Evolutionary conservation across 305 asterid species (phyloP), one percentile per base, ranked within the genome.

Genomic region (Plantago lanceolata): DNA sequence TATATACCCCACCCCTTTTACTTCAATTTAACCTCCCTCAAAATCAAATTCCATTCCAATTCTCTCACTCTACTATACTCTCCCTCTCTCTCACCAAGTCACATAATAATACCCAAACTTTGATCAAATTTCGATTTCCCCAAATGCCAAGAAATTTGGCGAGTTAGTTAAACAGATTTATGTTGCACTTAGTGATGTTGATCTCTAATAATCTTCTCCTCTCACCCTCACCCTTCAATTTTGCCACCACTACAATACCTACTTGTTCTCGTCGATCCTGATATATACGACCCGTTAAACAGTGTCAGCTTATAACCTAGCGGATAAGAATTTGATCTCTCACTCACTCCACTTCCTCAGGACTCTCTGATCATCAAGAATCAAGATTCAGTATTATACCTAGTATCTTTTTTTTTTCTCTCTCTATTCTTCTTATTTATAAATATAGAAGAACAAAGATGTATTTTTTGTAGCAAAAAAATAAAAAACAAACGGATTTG

Each of bases 301-400:
- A 24, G 28, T 24, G 28, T n/a, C n/a, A 24, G 28, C 28, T 24
- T 3, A 24, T 24, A 24, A 24, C 28, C 28, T 15, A 33, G 66
- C 66, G 79, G 89, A 81, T 79, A 81, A 81, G 83, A 68, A 80
- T 62, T 65, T 71, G 58, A 53, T 77, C 58, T 68, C 60, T 59
- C 63, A 59, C 58, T 72, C 64, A 55, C 61, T 70, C 79, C 80
- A 48, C 70, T 67, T 65, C 69, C 48, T 33, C 19, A 67, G 77
- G 76, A 59, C 57, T 24, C 52, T 49, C n/a, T n/a, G n/a, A n/a
- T n/a, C n/a, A n/a, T n/a, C n/a, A n/a, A n/a, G n/a, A n/a, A n/a
- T n/a, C n/a, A 55, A 33, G 19, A 26, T 58, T 26, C n/a, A n/a
- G n/a, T 19, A 55, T 19, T 51, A 45, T 62, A 4, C 51, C 51